Evolutionary conservation across 164 flowering plant species (phyloP).

Genomic region (Euptelea pleiosperma): DNA sequence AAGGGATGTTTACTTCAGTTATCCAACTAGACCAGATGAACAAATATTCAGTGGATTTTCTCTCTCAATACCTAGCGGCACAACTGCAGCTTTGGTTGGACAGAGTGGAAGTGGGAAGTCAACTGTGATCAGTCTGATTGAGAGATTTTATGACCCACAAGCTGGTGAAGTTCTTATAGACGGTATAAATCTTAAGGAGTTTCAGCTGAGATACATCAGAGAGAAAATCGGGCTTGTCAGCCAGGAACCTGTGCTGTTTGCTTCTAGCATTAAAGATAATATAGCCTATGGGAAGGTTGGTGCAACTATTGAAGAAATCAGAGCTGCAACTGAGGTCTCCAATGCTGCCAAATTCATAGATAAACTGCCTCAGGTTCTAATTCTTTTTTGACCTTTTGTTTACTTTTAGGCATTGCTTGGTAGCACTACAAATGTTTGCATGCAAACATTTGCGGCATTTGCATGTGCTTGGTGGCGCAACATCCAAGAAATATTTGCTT

Average conservation of each 20-base stretch:
- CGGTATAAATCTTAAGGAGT: conserved; percentile 42
- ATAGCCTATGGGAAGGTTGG: conserved; percentile 44
- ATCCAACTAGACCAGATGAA: conserved; percentile 47
- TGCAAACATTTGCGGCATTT: too few species aligned
- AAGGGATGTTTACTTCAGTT: conserved; percentile 36
- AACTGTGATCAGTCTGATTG: conserved; percentile 46
- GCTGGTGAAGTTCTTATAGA: conserved; percentile 47
- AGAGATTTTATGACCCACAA: conserved; percentile 57
- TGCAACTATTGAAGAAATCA: conserved; percentile 45
- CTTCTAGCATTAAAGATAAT: conserved; percentile 44
- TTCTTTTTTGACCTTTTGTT: background rate
- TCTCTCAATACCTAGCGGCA: conserved; percentile 41
- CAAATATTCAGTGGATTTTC: conserved; percentile 40
- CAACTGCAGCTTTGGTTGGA: conserved; percentile 53
- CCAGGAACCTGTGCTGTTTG: conserved; percentile 49
- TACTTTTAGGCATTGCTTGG: too few species aligned
- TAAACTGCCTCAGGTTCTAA: conserved; percentile 20
- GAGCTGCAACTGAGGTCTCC: conserved; percentile 40
- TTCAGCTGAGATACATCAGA: conserved; percentile 48
- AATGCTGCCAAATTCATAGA: conserved; percentile 46
- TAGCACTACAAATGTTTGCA: too few species aligned
- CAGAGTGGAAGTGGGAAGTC: conserved; percentile 60
- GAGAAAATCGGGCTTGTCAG: conserved; percentile 53
- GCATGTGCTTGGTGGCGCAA: too few species aligned
- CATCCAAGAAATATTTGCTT: too few species aligned